Conservation (phyloP, 768 basidiomycete genomes). For the Collybia sp. region DNA sequence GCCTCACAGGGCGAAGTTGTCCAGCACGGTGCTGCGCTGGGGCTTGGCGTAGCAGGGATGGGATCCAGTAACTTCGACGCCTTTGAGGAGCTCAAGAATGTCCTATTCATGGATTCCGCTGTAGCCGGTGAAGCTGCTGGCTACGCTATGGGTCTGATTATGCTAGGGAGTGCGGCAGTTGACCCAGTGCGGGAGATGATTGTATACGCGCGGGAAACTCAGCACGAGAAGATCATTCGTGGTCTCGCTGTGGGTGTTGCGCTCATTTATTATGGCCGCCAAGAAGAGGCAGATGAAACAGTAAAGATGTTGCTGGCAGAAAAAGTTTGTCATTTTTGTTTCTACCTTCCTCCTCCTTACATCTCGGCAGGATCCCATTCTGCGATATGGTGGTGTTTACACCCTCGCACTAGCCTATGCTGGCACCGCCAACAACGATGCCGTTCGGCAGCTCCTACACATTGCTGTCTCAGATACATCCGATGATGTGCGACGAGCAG, state of each 20-base stretch:
- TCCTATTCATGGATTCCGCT: slow-evolving; percentile 91
- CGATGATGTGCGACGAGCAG: slow-evolving; percentile 94
- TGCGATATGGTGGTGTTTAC: slow-evolving; percentile 97
- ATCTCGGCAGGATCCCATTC: slow-evolving; percentile 75
- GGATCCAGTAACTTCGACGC: slow-evolving; percentile 85
- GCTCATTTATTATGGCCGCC: slow-evolving; percentile 87
- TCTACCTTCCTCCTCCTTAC: background rate
- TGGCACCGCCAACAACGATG: slow-evolving; percentile 92
- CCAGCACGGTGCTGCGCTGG: slow-evolving; percentile 95
- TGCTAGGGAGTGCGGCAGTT: slow-evolving; percentile 88
- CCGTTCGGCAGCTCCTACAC: slow-evolving; percentile 86
- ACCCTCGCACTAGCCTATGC: slow-evolving; percentile 95
- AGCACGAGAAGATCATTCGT: slow-evolving; percentile 99
- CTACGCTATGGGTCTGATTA: slow-evolving; percentile 96
- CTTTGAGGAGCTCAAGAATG: slow-evolving; percentile 87
- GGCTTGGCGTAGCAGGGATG: slow-evolving; percentile 95
- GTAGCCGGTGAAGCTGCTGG: slow-evolving; percentile 95
- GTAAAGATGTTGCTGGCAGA: slow-evolving; percentile 76
- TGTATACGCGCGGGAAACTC: slow-evolving; percentile 92
- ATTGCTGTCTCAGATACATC: slow-evolving; percentile 98
- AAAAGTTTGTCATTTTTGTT: slow-evolving; percentile 52
- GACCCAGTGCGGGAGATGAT: slow-evolving; percentile 91
- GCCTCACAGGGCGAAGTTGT: slow-evolving; percentile 79
- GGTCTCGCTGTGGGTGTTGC: slow-evolving; percentile 91
- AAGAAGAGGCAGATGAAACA: slow-evolving; percentile 88